Base-by-base conservation (phyloP, 495 filamentous ascomycete genomes). In the Echria macrotheca region DNA sequence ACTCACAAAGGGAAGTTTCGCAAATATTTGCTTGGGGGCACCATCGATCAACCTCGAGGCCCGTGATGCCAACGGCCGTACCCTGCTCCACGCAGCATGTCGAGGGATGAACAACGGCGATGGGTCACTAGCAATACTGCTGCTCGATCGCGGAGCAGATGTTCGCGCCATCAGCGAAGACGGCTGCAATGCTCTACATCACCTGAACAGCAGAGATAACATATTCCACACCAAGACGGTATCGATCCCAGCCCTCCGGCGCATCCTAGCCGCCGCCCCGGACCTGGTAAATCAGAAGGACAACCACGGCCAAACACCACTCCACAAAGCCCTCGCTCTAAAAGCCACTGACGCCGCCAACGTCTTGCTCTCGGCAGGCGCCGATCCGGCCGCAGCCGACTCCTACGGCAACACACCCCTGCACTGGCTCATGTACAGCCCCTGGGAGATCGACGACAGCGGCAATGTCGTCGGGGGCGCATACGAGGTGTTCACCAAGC, bases 71-170 rank as follows among this genome's bases (percentile, higher is more conserved):
- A 25, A 17, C 2, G 41, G 41, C n/a, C 25, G 14, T 25, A 44
- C 41, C n/a, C 41, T 44, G 2, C 41, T 31, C 14, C 41, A 3
- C 25, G n/a, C 14, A 14, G 41, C 41, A 29, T 44, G 41, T 3
- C 4, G 2, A 12, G 6, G 14, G 14, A 24, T 41, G 6, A 2
- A 41, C 22, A 21, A 6, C 38, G 12, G 38, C 22, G 17, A 5
- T 23, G 18, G 19, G 4, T 10, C 38, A 6, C 25, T 18, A 5
- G 41, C 21, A 12, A 25, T 29, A 4, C 17, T 44, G 2, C 24
- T 44, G 2, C 41, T 44, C 14, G 41, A 44, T 25, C 41, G 23
- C 41, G 41, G 41, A 4, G 41, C 41, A 12, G 24, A 44, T 18
- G 7, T 44, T 14, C 25, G 12, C 4, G 41, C 41, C 41, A 4